Evolutionary conservation across 2,329 filamentous ascomycete genomes (phyloP), one percentile per base, ranked within the genome.

Genomic region (Cladosporium oxysporum): DNA sequence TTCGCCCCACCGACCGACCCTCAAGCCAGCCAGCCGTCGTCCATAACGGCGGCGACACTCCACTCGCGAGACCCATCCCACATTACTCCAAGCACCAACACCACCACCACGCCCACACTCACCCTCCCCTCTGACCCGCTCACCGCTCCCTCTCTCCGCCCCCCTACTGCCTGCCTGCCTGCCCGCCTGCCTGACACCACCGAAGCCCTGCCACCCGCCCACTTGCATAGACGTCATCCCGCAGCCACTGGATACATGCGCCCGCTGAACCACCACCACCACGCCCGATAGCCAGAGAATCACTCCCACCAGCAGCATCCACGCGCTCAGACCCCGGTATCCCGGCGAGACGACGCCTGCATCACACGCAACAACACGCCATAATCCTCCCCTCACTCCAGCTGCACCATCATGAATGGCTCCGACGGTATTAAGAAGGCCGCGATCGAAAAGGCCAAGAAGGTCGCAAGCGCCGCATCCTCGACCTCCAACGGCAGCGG

Each of bases 361-460:
- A 59, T 44, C 14, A 59, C 35, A 18, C 14, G 8, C 57, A n/a
- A 1, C 58, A 16, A n/a, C 44, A 26, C 33, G 28, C 50, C 7
- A 21, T 28, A 28, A 41, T 23, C 7, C 26, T 21, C 14, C 16
- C 3, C 23, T 18, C 33, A 21, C 35, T 33, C 35, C 41, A 47
- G 61, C 50, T 47, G 50, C 77, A 86, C 73, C 72, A 88, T 88
- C 72, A 88, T 88, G 87, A 88, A 88, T 81, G 85, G 86, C 75
- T 82, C 82, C 75, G 85, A 87, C 73, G 66, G 66, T 62, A 84
- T 88, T 74, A 88, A 87, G 74, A 87, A 88, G 78, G 84, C 85
- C 65, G 86, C 86, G 74, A 84, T 88, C 78, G 86, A 85, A 78
- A 88, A 88, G 79, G 87, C 86, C 66, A 89, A 89, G 78, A 85